phyloP scores from a whole-genome alignment of 106 monocot species.

The Acorus gramineus region DNA sequence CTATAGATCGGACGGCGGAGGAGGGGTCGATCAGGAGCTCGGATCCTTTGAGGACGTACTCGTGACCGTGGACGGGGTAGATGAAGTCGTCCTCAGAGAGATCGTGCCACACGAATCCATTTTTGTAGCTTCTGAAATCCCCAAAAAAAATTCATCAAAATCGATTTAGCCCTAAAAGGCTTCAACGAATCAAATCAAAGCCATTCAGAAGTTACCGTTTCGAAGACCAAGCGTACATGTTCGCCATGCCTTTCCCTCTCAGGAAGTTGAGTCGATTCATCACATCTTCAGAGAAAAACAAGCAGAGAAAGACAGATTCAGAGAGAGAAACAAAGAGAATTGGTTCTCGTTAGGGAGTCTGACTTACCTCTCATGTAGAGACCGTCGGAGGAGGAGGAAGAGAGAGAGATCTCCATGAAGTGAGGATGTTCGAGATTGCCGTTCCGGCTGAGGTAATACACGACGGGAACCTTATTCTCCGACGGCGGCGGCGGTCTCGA shows the following conservation, averaged over 20 bases:
- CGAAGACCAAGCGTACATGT: conserved; percentile 78
- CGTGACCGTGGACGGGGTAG: conserved; percentile 48
- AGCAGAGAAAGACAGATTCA: neutral
- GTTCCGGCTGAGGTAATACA: conserved; percentile 73
- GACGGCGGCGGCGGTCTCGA: neutral
- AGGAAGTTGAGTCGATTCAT: conserved; percentile 56
- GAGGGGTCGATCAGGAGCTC: conserved; percentile 28
- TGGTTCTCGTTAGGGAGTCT: no score
- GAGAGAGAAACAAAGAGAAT: neutral
- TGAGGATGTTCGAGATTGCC: conserved; percentile 90
- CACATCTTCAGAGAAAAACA: conserved; percentile 33
- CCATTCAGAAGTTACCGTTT: conserved; percentile 39
- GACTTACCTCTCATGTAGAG: conserved; percentile 66
- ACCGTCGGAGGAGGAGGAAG: conserved; percentile 29
- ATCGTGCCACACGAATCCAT: conserved; percentile 89
- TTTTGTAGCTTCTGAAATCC: conserved; percentile 65
- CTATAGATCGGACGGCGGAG: conserved; percentile 8
- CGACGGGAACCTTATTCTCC: conserved; percentile 50
- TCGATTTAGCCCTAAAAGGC: neutral
- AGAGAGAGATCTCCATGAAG: conserved; percentile 81
- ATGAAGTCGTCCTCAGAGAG: conserved; percentile 72
- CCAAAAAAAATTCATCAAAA: neutral
- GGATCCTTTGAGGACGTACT: conserved; percentile 88
- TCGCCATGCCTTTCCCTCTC: conserved; percentile 68
- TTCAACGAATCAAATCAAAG: no score